Conservation (phyloP, 2,329 filamentous ascomycete species). For the Sphaceloma murrayae region DNA sequence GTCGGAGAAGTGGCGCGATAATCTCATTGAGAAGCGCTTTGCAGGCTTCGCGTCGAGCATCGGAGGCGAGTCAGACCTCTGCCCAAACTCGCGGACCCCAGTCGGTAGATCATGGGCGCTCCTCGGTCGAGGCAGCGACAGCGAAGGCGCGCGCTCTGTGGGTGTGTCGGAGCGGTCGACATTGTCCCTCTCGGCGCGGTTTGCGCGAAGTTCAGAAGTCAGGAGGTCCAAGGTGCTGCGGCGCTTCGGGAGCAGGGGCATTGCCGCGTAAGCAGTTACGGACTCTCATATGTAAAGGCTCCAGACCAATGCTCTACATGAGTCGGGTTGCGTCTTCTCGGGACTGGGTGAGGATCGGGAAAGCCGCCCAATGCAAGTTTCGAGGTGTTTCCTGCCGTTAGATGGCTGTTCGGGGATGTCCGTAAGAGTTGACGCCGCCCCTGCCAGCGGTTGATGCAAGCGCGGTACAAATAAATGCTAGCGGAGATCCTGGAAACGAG, state of each 20-base stretch:
- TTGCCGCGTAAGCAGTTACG: conserved; percentile 21
- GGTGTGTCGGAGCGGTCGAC: conserved; percentile 14
- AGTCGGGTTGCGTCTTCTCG: neutral
- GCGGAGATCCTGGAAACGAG: conserved; percentile 1
- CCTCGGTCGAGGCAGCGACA: conserved; percentile 7
- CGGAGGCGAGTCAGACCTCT: conserved; percentile 17
- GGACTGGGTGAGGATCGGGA: neutral
- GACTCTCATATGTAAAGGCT: conserved; percentile 14
- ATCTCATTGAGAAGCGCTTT: conserved; percentile 57
- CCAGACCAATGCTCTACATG: neutral
- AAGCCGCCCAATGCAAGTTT: neutral
- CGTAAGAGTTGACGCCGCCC: conserved; percentile 6
- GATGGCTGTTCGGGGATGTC: conserved; percentile 14
- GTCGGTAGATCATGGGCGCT: conserved; percentile 16
- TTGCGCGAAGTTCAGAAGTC: conserved; percentile 16
- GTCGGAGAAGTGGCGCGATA: conserved; percentile 87
- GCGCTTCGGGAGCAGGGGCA: conserved; percentile 31
- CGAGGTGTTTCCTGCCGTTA: conserved; percentile 11
- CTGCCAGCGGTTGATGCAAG: conserved; percentile 5
- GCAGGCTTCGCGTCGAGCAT: conserved; percentile 17
- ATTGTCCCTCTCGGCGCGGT: conserved; percentile 14
- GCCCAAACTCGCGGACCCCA: too few relatives aligned
- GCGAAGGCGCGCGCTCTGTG: conserved; percentile 2
- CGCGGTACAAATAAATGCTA: neutral
- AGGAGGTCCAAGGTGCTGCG: conserved; percentile 37